Evolutionary conservation across 805 yeast genomes (phyloP).

Genomic region (Kodamaea leandrae): DNA sequence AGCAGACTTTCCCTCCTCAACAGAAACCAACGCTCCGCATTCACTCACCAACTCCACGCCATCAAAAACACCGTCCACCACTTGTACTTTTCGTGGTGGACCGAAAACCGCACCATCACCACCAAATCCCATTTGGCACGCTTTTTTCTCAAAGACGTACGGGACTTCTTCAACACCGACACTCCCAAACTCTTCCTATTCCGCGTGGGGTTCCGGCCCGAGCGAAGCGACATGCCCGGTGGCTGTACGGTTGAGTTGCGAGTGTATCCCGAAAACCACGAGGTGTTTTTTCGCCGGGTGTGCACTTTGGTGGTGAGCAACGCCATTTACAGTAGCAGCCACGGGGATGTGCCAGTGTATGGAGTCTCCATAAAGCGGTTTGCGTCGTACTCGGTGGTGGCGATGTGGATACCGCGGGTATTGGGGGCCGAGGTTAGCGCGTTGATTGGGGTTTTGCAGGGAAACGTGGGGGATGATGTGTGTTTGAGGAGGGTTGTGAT

Average conservation of each 20-base stretch:
- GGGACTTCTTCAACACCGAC: background rate
- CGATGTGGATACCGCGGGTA: constrained; percentile 6
- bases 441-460: background rate
- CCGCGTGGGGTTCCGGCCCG: constrained; percentile 11
- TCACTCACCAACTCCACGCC: background rate
- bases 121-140: background rate
- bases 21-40: constrained; percentile 1
- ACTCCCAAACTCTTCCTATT: constrained; percentile 8
- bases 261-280: constrained; percentile 2
- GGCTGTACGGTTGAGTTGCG: constrained; percentile 15
- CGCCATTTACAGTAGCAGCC: constrained; percentile 8
- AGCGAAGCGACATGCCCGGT: constrained; percentile 2
- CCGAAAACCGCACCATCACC: no score
- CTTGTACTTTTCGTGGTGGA: background rate
- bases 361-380: constrained; percentile 10
- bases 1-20: background rate
- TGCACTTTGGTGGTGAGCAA: constrained; percentile 7
- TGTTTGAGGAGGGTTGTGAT: constrained; percentile 5
- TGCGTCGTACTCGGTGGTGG: constrained; percentile 4
- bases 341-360: constrained; percentile 9
- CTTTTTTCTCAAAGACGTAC: background rate
- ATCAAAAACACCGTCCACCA: background rate
- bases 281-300: constrained; percentile 4
- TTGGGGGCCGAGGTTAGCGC: background rate
- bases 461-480: background rate